Base-by-base conservation (phyloP, 139 green algal species). In the Chlorella ohadii region DNA sequence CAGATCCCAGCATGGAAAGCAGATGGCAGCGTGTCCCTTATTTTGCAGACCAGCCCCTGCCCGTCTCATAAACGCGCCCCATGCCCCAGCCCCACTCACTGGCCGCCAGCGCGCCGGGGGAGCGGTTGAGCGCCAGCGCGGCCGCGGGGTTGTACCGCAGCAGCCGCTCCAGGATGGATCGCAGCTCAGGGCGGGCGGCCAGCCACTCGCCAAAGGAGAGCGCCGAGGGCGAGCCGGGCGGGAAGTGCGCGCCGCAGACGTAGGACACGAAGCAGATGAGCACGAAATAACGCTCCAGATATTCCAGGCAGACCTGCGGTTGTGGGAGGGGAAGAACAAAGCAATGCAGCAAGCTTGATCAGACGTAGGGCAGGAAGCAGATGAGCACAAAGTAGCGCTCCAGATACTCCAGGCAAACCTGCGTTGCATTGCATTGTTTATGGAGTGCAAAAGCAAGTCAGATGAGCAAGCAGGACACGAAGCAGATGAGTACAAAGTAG, bases 231-330 rank as follows among this genome's bases (percentile, higher is more conserved):
- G 73, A 91, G 87, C 27, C 79, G 0, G 93, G 92, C 41, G 90
- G 78, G 72, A 95, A 96, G 71, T 81, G 71, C n/a, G 88, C 67
- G 41, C 88, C 91, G 27, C 86, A 85, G 25, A 99, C 84, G 90
- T 98, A 98, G 36, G 89, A 88, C 44, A 93, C 84, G 85, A 98
- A 99, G 51, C 89, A 90, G 55, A 99, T 93, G 19, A 99, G 87
- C 27, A 92, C 81, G 84, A 90, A 97, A 85, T 97, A 97, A 22
- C 94, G 88, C 85, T 97, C 93, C 61, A 97, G 85, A 78, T 97
- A 97, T 79, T 97, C 94, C 82, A 97, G 82, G 89, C 93, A 96
- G 65, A 96, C 94, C 89, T 95, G 88, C 2, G n/a, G 55, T 15
- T 44, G n/a, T 28, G 23, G n/a, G 31, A 68, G 17, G 0, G 33